A percentile compares a stretch with the other conserved stretches of the same genome.
Evolutionary conservation across 345 rosid genomes (phyloP).

Genomic region (Erucastrum elatum): DNA sequence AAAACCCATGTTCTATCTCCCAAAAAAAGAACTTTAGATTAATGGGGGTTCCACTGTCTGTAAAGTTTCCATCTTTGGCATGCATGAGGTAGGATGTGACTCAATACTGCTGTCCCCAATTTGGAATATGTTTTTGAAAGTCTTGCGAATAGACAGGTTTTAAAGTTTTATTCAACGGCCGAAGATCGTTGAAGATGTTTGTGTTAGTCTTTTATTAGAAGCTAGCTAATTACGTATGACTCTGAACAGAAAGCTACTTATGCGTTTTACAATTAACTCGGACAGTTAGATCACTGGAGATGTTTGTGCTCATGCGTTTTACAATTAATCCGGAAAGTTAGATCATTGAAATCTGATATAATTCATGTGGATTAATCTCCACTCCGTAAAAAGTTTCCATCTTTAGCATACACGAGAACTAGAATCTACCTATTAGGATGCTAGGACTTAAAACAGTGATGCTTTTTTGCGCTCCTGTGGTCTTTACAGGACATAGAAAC

Average conservation of each 20-base stretch:
- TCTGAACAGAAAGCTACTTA: background rate
- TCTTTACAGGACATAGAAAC: background rate
- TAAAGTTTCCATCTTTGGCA: slow-evolving; percentile 2
- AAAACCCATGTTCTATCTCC: too few relatives aligned
- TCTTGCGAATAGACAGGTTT: too few relatives aligned
- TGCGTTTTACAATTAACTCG: background rate
- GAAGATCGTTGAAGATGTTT: background rate
- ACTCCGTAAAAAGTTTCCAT: background rate
- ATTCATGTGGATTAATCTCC: background rate
- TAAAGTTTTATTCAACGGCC: background rate
- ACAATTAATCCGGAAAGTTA: background rate
- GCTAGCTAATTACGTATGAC: background rate
- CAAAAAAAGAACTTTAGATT: background rate
- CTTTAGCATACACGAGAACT: background rate
- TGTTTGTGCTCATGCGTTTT: background rate
- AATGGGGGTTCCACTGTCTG: background rate
- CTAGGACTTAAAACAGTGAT: background rate
- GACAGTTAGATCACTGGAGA: background rate
- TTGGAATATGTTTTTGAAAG: background rate
- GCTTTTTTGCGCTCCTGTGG: background rate
- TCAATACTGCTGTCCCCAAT: background rate
- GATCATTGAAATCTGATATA: background rate
- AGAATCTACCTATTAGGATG: background rate
- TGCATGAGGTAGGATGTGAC: background rate
- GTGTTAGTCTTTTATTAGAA: background rate